These are phyloP conservation scores for Arctium lappa DNA, from an alignment of 129 eudicot species.

Conservation along the genomic window DNA sequence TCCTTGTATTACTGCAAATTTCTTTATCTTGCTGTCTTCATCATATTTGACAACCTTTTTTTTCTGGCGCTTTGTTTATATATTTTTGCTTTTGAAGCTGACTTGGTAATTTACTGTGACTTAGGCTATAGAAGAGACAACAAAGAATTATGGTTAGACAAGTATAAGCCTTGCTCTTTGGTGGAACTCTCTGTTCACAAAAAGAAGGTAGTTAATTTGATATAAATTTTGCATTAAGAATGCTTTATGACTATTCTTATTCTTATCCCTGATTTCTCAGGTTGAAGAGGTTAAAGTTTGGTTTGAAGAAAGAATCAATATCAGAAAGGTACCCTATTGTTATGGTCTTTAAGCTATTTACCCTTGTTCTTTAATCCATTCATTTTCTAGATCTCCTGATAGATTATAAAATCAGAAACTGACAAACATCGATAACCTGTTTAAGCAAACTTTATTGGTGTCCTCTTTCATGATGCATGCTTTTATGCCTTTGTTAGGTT, in stretches of 20 bases:
- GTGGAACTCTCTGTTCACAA: constrained; percentile 89
- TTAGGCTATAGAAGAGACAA: constrained; percentile 41
- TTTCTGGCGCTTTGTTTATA: neutral
- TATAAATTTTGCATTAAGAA: neutral
- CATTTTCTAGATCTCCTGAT: neutral
- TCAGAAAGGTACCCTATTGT: constrained; percentile 40
- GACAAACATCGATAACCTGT: neutral
- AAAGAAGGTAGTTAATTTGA: constrained; percentile 60
- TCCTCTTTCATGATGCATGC: too few relatives aligned
- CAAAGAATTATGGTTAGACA: constrained; percentile 78
- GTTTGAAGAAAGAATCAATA: constrained; percentile 68
- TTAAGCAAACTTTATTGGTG: neutral
- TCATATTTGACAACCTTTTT: neutral
- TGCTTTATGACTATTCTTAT: constrained; percentile 2
- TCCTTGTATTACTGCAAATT: neutral
- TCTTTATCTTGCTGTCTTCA: constrained; percentile 1
- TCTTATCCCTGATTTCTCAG: constrained; percentile 33
- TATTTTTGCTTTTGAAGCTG: constrained; percentile 1
- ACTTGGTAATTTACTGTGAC: constrained; percentile 5
- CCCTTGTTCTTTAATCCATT: neutral
- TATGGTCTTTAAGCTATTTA: neutral
- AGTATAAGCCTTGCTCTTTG: constrained; percentile 66
- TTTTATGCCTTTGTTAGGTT: too few relatives aligned
- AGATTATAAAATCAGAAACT: neutral
- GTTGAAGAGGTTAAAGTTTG: constrained; percentile 83